These are phyloP conservation scores for Talaromyces ruber DNA, from an alignment of 495 filamentous ascomycete genomes.

Conservation along the genomic window DNA sequence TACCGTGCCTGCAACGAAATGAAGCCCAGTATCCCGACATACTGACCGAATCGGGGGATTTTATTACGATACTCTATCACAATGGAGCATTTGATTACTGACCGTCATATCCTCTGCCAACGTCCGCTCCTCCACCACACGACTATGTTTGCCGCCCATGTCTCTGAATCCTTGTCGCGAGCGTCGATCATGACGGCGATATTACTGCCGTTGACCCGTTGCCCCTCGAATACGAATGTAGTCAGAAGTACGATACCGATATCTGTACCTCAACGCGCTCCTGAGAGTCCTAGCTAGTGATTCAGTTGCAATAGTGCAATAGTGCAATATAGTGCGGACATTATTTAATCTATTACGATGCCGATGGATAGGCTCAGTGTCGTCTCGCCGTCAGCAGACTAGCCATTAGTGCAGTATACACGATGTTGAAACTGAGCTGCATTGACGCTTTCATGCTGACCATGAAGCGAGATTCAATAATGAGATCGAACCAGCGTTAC, in stretches of 20 bases:
- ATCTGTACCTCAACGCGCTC: not conserved
- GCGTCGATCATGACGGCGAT: not conserved
- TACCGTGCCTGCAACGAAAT: not conserved
- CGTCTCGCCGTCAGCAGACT: not conserved
- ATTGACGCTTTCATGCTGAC: not conserved
- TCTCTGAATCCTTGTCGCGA: not conserved
- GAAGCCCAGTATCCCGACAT: not conserved
- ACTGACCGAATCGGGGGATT: not conserved
- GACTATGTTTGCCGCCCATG: not conserved
- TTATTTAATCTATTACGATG: not conserved
- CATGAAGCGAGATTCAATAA: not conserved
- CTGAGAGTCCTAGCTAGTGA: no score
- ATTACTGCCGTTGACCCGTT: not conserved
- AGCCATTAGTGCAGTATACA: not conserved
- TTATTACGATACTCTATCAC: not conserved
- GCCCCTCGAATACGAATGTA: not conserved
- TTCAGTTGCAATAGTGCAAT: no score
- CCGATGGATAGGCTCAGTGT: not conserved
- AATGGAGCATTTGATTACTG: not conserved
- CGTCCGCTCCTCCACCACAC: not conserved
- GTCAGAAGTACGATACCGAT: not conserved
- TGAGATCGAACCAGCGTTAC: not conserved
- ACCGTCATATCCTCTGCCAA: no score
- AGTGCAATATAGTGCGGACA: no score
- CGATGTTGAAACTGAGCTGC: not conserved